A percentile compares a stretch with the other conserved stretches of the same genome.
Conservation (phyloP, 106 monocot species). For the Acanthochlamys bracteata region DNA sequence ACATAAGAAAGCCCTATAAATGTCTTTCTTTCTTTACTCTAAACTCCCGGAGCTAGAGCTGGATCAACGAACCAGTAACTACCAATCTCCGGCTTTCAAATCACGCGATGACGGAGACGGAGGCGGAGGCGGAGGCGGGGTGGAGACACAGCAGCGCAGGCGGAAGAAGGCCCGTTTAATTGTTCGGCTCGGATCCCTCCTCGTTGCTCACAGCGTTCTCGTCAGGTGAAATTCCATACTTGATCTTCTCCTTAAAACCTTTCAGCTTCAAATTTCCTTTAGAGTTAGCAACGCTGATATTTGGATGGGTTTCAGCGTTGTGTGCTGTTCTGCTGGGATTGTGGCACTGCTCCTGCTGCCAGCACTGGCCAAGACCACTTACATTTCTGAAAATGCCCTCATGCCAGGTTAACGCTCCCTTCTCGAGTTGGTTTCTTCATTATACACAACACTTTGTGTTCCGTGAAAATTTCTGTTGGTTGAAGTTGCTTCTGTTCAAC, state of each 20-base stretch:
- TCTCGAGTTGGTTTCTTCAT: neutral
- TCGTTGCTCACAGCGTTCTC: slow-evolving; percentile 50
- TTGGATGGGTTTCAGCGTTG: slow-evolving; percentile 25
- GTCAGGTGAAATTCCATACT: slow-evolving; percentile 31
- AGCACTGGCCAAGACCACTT: slow-evolving; percentile 73
- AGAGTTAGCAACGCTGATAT: neutral
- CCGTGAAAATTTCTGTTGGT: neutral
- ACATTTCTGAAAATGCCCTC: slow-evolving; percentile 89
- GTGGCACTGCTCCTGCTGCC: slow-evolving; percentile 59
- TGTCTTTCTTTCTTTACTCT: too few relatives aligned
- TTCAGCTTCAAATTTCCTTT: neutral
- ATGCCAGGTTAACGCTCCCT: slow-evolving; percentile 52
- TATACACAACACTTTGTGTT: neutral
- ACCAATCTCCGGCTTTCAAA: too few relatives aligned
- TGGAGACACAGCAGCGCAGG: slow-evolving; percentile 10
- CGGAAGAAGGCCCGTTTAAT: slow-evolving; percentile 47
- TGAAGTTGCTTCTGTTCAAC: neutral
- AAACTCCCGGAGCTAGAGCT: too few relatives aligned
- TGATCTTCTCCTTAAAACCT: neutral
- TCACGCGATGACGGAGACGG: neutral
- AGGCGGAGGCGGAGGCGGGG: neutral
- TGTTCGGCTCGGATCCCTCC: slow-evolving; percentile 50
- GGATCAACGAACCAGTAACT: neutral
- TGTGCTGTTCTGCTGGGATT: slow-evolving; percentile 50
- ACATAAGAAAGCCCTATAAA: too few relatives aligned